Evolutionary conservation across 2,329 filamentous ascomycete genomes (phyloP), one percentile per base, ranked within the genome.

Genomic region (Metarhizium rileyi): DNA sequence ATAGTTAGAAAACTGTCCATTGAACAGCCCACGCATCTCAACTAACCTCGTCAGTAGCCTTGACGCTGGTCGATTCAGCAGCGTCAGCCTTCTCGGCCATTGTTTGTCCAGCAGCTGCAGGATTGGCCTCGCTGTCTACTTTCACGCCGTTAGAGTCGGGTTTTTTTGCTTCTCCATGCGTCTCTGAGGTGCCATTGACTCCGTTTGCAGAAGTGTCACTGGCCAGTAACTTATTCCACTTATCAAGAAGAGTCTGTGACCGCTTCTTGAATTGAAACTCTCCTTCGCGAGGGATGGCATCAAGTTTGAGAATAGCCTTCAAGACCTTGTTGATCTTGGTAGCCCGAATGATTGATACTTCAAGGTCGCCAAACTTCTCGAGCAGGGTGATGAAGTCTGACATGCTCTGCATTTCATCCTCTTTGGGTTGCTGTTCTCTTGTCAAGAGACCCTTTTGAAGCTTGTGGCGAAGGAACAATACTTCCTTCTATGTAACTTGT

Each of bases 261-360:
- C 93, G 85, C 56, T 83, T 74, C 72, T 93, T 94, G 79, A 98
- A 96, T 49, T 86, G 73, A 67, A 85, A 94, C 57, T 95, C 87
- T 33, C 90, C 87, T 56, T 98, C 93, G 53, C 84, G 84, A 5
- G 90, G 90, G 57, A 98, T 95, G 3, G 77, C 77, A 41, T 84
- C 78, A 8, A 98, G 75, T 73, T 95, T 96, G 60, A 96, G 74
- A 57, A 98, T 93, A 4, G 86, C 90, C 72, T 94, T 95, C 50
- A 98, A 77, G 10, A 98, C 91, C 73, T 98, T 98, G 80, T 97
- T 91, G 69, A 98, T 96, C 77, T 97, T 98, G 54, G 93, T 98
- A 14, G 73, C 75, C 55, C 87, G 83, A 61, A 97, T 95, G 59
- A 96, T 93, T 56, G 83, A 82, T 27, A 87, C 88, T 64, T 97